Evolutionary conservation across 768 basidiomycete species (phyloP).

Genomic region (Pleurotus tuoliensis): DNA sequence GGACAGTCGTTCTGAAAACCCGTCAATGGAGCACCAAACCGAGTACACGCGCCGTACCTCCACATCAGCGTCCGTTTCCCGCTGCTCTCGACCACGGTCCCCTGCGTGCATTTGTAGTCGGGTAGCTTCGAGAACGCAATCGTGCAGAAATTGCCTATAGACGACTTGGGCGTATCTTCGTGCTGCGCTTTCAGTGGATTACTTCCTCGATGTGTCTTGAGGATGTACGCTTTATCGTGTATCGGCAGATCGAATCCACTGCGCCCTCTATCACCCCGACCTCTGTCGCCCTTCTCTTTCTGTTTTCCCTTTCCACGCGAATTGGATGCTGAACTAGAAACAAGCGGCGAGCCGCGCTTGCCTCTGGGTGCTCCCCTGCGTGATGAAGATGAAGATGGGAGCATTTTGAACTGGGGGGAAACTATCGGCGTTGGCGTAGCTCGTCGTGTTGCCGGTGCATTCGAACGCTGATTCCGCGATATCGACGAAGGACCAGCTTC

Average conservation of each 20-base stretch:
- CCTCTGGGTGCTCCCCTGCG: conserved; percentile 7
- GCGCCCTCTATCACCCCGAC: neutral
- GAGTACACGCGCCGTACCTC: conserved; percentile 34
- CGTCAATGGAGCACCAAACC: neutral
- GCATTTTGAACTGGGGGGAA: conserved; percentile 22
- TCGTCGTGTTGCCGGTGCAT: conserved; percentile 15
- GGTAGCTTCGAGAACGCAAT: conserved; percentile 24
- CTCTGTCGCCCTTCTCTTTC: neutral
- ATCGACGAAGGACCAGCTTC: conserved; percentile 16
- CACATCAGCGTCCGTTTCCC: conserved; percentile 26
- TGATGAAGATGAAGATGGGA: conserved; percentile 18
- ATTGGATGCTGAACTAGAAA: neutral
- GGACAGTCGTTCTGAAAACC: conserved; percentile 10
- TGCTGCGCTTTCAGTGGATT: conserved; percentile 27
- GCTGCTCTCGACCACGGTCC: conserved; percentile 19
- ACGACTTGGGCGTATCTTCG: conserved; percentile 32
- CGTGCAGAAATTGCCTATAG: conserved; percentile 37
- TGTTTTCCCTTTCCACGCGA: neutral
- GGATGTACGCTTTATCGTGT: conserved; percentile 31
- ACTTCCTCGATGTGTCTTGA: conserved; percentile 23
- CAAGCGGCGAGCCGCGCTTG: neutral
- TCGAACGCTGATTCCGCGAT: conserved; percentile 10
- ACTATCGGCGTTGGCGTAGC: conserved; percentile 11
- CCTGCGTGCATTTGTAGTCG: conserved; percentile 28
- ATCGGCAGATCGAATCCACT: conserved; percentile 27